These are phyloP conservation scores for Actinomucor elegans DNA, from an alignment of 371 early-diverging fungal species.

Conservation along the genomic window DNA sequence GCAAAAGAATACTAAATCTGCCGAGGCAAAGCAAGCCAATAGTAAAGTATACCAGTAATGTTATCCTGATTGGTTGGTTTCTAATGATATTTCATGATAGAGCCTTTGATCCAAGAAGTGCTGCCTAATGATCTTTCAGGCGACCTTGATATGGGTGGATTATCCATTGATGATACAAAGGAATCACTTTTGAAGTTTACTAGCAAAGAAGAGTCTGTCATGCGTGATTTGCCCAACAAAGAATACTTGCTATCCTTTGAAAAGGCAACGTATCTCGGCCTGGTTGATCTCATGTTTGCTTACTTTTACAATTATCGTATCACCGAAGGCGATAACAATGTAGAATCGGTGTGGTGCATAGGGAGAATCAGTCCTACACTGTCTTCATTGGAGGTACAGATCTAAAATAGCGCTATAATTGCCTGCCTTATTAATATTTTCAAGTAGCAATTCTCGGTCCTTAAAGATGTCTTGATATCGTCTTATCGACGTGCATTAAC, in stretches of 20 bases:
- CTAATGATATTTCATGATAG: constrained; percentile 9
- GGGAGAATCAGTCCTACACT: constrained; percentile 81
- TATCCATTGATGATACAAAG: constrained; percentile 23
- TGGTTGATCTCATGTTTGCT: constrained; percentile 91
- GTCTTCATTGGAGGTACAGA: constrained; percentile 80
- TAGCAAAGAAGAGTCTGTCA: constrained; percentile 63
- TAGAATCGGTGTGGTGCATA: constrained; percentile 92
- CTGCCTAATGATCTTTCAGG: constrained; percentile 6
- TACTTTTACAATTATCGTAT: constrained; percentile 87
- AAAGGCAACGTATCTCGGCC: constrained; percentile 75
- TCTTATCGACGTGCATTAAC: constrained; percentile 77
- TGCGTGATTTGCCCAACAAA: constrained; percentile 81
- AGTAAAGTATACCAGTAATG: background rate
- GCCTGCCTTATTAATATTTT: too few relatives aligned
- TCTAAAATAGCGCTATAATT: too few relatives aligned
- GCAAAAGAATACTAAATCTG: constrained; percentile 42
- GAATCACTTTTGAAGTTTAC: constrained; percentile 59
- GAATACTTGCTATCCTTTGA: constrained; percentile 69
- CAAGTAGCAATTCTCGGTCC: constrained; percentile 66
- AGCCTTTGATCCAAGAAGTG: constrained; percentile 41
- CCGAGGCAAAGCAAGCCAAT: background rate
- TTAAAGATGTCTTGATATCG: constrained; percentile 64
- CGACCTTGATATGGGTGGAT: constrained; percentile 18
- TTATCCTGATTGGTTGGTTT: too few relatives aligned
- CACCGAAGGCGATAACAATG: constrained; percentile 82